These are phyloP conservation scores for Spinellus fusiger DNA, from an alignment of 192 early-diverging fungal genomes.

Conservation along the genomic window DNA sequence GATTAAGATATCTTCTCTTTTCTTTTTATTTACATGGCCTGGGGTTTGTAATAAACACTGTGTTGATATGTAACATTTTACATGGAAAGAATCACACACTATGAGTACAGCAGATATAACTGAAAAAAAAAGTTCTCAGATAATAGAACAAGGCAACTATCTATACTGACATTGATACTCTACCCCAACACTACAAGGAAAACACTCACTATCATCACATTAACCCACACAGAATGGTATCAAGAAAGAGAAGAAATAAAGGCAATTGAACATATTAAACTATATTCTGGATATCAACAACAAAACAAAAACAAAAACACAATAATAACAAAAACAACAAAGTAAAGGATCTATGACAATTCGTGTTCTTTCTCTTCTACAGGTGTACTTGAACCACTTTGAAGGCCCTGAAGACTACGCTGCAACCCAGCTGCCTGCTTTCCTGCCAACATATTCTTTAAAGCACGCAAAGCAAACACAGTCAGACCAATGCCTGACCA, in stretches of 20 bases:
- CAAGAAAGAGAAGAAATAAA: not conserved
- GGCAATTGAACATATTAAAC: not conserved
- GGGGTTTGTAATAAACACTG: too few species aligned
- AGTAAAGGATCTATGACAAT: not conserved
- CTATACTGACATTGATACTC: too few species aligned
- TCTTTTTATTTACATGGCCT: too few species aligned
- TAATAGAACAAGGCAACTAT: too few species aligned
- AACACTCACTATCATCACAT: too few species aligned
- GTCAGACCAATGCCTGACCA: conserved; percentile 60
- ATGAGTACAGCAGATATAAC: too few species aligned
- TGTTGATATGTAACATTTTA: too few species aligned
- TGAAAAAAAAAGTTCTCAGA: too few species aligned
- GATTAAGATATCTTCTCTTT: too few species aligned
- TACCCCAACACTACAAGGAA: too few species aligned
- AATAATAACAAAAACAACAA: not conserved
- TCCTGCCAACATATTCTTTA: conserved; percentile 47
- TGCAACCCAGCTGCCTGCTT: conserved; percentile 20
- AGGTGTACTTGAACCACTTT: conserved; percentile 14
- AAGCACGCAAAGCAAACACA: conserved; percentile 48
- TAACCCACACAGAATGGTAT: not conserved
- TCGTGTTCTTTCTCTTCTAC: conserved; percentile 14
- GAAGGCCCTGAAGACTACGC: not conserved
- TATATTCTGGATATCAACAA: too few species aligned
- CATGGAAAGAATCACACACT: too few species aligned
- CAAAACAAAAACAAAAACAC: not conserved